A percentile compares a stretch with the other conserved stretches of the same genome.
These are phyloP conservation scores for Furculomyces boomerangus DNA, from an alignment of 371 early-diverging fungal species.

Conservation along the genomic window DNA sequence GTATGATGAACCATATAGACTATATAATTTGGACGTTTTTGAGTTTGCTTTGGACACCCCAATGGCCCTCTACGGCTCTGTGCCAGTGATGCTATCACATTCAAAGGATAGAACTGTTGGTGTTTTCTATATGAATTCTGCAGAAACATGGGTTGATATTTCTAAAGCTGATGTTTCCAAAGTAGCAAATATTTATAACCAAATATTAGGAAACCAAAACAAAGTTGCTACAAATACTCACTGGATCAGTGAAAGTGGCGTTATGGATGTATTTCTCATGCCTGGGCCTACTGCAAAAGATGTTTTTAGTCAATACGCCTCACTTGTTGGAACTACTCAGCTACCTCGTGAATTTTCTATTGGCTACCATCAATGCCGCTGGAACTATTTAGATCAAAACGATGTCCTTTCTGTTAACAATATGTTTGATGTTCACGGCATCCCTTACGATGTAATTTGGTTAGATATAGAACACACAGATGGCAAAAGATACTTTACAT, in stretches of 20 bases:
- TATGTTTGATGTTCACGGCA: constrained; percentile 27
- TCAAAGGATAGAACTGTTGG: constrained; percentile 43
- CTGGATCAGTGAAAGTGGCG: constrained; percentile 88
- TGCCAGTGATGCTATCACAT: constrained; percentile 88
- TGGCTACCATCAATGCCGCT: constrained; percentile 70
- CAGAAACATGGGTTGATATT: constrained; percentile 96
- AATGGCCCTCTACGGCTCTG: constrained; percentile 87
- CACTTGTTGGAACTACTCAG: constrained; percentile 60
- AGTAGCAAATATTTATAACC: constrained; percentile 10
- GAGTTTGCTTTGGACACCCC: constrained; percentile 86
- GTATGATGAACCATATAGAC: constrained; percentile 85
- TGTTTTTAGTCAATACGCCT: constrained; percentile 50
- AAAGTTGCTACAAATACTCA: constrained; percentile 39
- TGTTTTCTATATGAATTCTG: constrained; percentile 78
- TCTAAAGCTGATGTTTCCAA: constrained; percentile 28
- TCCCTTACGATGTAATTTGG: constrained; percentile 56
- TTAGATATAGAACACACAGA: constrained; percentile 54
- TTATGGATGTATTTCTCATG: constrained; percentile 79
- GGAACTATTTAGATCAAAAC: constrained; percentile 39
- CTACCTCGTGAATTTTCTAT: constrained; percentile 81
- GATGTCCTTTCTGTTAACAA: constrained; percentile 32
- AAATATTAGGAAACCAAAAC: constrained; percentile 7
- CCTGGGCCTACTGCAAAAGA: constrained; percentile 56
- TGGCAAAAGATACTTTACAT: constrained; percentile 24
- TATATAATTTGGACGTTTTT: constrained; percentile 96